Evolutionary conservation across 2,329 filamentous ascomycete species (phyloP), one percentile per base, ranked within the genome.

Genomic region (Bisporella sp.): DNA sequence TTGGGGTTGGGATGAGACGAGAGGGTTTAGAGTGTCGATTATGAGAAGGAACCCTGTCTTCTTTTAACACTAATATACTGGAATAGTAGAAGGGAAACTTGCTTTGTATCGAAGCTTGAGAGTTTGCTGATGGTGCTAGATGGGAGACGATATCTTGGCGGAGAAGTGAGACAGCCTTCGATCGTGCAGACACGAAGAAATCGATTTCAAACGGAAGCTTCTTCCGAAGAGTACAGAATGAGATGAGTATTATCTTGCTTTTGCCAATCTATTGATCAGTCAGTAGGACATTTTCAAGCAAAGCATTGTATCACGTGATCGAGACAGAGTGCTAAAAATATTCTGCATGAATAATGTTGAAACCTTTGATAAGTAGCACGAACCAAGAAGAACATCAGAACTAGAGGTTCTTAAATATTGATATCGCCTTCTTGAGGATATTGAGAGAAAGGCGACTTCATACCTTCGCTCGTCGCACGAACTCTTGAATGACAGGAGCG

Each of bases 21-120:
- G 74, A 4, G 81, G 75, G 63, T 91, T 85, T 11, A 96, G 78
- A 2, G 82, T 82, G 72, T 96, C 91, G 60, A 96, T 75, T 47
- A 96, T 73, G 32, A 97, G 71, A 45, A 96, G 77, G 33, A 76
- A 79, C 66, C 81, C 86, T 92, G 50, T 31, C 12, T 28, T 31
- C 28, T 7, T 28, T 48, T 44, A 46, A 48, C 9, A 41, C 33
- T 6, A 30, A 33, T 13, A n/a, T 21, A 11, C 4, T 32, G n/a
- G 7, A 31, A 31, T 31, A 31, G 6, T 29, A 31, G 29, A 13
- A 39, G 41, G 21, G 30, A 39, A 28, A 62, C 73, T 66, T 66
- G 78, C 76, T 75, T 49, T 45, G 48, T 28, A 56, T 40, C 29
- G 54, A 35, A 5, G 54, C 31, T 8, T 47, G 48, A 5, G 50